phyloP scores from a whole-genome alignment of 805 yeast species.

The Candida patagonica region DNA sequence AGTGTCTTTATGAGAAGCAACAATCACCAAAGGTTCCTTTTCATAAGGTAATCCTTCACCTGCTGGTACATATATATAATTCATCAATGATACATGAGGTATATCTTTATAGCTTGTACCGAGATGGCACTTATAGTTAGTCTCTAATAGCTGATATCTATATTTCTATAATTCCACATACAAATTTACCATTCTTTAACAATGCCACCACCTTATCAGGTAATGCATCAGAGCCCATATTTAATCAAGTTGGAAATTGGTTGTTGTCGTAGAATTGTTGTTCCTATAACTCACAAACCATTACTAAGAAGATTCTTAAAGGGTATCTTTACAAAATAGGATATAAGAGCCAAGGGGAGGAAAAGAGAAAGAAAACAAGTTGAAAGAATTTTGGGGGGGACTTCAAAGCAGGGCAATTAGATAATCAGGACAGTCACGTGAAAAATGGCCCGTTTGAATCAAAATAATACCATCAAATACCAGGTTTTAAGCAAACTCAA shows the following conservation, averaged over 20 bases:
- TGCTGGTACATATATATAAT: constrained; percentile 55
- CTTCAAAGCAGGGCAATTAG: too few relatives aligned
- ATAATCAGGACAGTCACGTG: too few relatives aligned
- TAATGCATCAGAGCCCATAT: constrained; percentile 3
- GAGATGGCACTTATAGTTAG: constrained; percentile 46
- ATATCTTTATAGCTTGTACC: constrained; percentile 67
- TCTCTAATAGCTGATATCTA: not conserved
- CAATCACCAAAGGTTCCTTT: constrained; percentile 46
- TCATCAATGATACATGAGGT: constrained; percentile 90
- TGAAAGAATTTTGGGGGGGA: too few relatives aligned
- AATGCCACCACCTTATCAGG: constrained; percentile 9
- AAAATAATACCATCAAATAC: constrained; percentile 6
- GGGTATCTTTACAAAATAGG: too few relatives aligned
- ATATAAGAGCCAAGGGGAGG: too few relatives aligned
- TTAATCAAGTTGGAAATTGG: too few relatives aligned
- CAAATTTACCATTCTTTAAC: constrained; percentile 9
- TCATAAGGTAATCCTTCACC: constrained; percentile 28
- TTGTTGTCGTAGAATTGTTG: too few relatives aligned
- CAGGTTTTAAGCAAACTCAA: constrained; percentile 24
- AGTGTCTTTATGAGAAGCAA: constrained; percentile 65
- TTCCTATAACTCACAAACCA: too few relatives aligned
- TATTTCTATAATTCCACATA: constrained; percentile 6
- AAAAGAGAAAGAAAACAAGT: too few relatives aligned
- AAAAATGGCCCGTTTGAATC: too few relatives aligned
- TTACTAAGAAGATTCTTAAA: too few relatives aligned